Conservation (phyloP, 2,329 filamentous ascomycete genomes). For the Chaetomium strumarium region DNA sequence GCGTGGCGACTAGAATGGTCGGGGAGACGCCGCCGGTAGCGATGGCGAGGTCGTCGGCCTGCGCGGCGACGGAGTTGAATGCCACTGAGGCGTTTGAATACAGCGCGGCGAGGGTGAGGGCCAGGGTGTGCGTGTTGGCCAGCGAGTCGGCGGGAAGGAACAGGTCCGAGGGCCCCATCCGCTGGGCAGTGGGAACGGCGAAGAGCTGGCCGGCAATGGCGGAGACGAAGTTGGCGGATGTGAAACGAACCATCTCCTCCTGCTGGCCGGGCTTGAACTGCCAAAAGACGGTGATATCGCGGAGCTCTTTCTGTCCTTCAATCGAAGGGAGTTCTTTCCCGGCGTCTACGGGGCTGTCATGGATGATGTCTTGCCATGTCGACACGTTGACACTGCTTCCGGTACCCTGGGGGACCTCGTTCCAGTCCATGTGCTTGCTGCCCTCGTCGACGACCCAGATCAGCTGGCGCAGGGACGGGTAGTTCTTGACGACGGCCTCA, state of each 20-base stretch:
- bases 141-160: slow-evolving; percentile 82
- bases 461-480: slow-evolving; percentile 66
- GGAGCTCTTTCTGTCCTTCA: slow-evolving; percentile 47
- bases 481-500: slow-evolving; percentile 62
- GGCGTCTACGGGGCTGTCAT: slow-evolving; percentile 56
- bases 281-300: slow-evolving; percentile 63
- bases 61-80: slow-evolving; percentile 79
- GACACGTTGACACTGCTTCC: slow-evolving; percentile 70
- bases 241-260: slow-evolving; percentile 75
- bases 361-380: slow-evolving; percentile 89
- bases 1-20: slow-evolving; percentile 74
- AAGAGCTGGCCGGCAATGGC: slow-evolving; percentile 73
- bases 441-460: slow-evolving; percentile 92
- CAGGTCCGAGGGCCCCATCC: slow-evolving; percentile 67
- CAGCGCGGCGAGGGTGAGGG: slow-evolving; percentile 73
- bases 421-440: slow-evolving; percentile 92
- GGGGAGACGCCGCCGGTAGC: slow-evolving; percentile 71
- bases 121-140: slow-evolving; percentile 70
- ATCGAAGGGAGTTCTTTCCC: slow-evolving; percentile 59
- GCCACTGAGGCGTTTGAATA: slow-evolving; percentile 81
- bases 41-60: slow-evolving; percentile 62
- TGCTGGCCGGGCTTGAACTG: slow-evolving; percentile 44
- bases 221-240: slow-evolving; percentile 79
- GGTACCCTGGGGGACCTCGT: slow-evolving; percentile 72
- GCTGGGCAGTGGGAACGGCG: slow-evolving; percentile 67